Evolutionary conservation across 2,329 filamentous ascomycete genomes (phyloP), one percentile per base, ranked within the genome.

Genomic region (Madurella fahalii): DNA sequence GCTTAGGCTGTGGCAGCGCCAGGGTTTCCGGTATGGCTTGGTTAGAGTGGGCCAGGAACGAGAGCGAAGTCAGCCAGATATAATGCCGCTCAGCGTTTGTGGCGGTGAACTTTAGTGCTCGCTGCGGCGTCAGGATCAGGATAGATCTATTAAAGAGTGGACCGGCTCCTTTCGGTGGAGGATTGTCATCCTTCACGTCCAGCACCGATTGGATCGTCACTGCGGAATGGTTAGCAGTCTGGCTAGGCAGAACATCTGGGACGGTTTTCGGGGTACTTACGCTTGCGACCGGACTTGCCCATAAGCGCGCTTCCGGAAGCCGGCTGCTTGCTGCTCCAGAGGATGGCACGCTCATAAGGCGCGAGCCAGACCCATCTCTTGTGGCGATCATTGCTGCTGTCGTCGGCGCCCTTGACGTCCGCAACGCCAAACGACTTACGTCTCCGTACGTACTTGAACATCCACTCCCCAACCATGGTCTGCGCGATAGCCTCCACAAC

Each of bases 321-420:
- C 15, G 94, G 94, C 72, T 99, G 94, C 77, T 95, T 96, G 78
- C 88, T 95, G 71, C 93, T 96, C 94, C 94, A 99, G 71, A 99
- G 89, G 57, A 99, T 93, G 12, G 93, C 87, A 59, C 92, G 82
- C 72, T 99, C 94, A 67, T 99, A 97, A 2, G 94, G 94, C 16
- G 93, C 94, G 59, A 99, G 81, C 94, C 94, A 99, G 2, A 99
- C 94, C 94, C 94, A 99, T 69, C 94, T 82, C 74, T 92, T 96
- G 70, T 99, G 94, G 31, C 94, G 87, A 61, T 87, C 85, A 59
- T 83, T 85, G 71, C 89, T 85, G 59, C 78, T 86, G 59, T 88
- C 83, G 65, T 91, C 85, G 59, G 83, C 83, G 37, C 80, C 79
- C 57, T 78, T 83, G 20, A 76, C 78, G 43, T 92, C 89, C 2